phyloP scores from a whole-genome alignment of 2,329 filamentous ascomycete species.

The Nothopassalora personata region DNA sequence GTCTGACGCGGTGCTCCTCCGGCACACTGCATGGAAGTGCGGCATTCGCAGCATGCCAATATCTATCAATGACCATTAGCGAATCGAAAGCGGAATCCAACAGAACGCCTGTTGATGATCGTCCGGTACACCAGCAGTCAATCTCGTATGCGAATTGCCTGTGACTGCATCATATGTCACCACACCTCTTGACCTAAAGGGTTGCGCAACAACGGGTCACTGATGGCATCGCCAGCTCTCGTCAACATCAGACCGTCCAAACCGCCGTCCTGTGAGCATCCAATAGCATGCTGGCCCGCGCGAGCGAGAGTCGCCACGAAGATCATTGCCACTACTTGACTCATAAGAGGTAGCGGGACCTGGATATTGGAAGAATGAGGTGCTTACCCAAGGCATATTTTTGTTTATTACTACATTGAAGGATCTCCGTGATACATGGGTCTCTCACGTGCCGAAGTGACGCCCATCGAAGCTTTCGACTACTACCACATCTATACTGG shows the following conservation, averaged over 20 bases:
- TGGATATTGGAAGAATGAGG: no score
- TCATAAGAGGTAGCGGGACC: background rate
- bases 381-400: no score
- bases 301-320: background rate
- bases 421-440: background rate
- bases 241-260: background rate
- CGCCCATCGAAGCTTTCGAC: background rate
- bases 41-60: background rate
- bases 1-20: background rate
- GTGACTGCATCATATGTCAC: background rate
- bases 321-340: background rate
- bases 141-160: background rate
- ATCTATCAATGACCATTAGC: background rate
- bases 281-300: background rate
- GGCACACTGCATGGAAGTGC: constrained; percentile 2
- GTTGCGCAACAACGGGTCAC: background rate
- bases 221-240: background rate
- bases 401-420: no score
- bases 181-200: background rate
- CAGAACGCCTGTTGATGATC: background rate
- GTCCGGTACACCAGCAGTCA: background rate
- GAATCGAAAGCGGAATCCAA: background rate
- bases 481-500: background rate
- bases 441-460: background rate
- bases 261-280: background rate